phyloP scores from a whole-genome alignment of 257 asterid genomes.

The Nicotiana obtusifolia region DNA sequence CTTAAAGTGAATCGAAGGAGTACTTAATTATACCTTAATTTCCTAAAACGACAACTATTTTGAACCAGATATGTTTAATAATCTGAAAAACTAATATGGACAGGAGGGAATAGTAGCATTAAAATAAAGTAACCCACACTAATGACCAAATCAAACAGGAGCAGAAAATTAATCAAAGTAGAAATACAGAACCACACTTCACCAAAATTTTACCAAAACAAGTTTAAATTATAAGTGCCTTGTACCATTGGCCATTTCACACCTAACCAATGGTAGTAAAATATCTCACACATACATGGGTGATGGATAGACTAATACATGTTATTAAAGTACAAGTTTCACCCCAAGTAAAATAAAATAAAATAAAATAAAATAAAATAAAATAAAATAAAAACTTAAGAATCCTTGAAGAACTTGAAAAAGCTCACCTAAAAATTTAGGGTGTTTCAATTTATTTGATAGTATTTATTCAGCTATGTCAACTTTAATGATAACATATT shows the following conservation, averaged over 20 bases:
- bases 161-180: not conserved
- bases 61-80: too few species aligned
- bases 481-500: not conserved
- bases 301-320: not conserved
- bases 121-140: not conserved
- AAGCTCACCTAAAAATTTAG: not conserved
- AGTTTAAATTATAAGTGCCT: not conserved
- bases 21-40: too few species aligned
- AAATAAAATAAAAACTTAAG: not conserved
- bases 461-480: not conserved
- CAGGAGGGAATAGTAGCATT: too few species aligned
- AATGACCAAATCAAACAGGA: not conserved
- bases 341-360: too few species aligned
- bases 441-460: not conserved
- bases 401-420: not conserved
- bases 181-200: not conserved
- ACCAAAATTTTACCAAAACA: not conserved
- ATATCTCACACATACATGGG: not conserved
- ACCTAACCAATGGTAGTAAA: not conserved
- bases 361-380: too few species aligned
- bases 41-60: too few species aligned
- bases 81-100: too few species aligned
- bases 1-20: fast-evolving
- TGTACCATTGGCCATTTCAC: not conserved
- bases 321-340: not conserved